Evolutionary conservation across 2,329 filamentous ascomycete species (phyloP), one percentile per base, ranked within the genome.

Genomic region (Epichloe bromicola): DNA sequence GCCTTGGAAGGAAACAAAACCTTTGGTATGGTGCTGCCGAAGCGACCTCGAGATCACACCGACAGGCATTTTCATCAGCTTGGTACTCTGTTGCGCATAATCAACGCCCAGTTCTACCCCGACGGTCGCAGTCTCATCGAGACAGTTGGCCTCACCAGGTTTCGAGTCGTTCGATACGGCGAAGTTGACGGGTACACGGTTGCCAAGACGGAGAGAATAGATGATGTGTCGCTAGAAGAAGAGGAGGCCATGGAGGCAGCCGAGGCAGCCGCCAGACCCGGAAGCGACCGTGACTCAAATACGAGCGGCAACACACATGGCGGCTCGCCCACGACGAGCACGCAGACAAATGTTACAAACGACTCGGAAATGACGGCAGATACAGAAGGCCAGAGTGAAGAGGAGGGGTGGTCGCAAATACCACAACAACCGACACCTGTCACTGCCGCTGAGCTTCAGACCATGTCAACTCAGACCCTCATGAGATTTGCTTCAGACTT

Each of bases 11-110:
- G 82, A 0, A 79, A 85, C 54, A 74, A 79, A 14, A 86, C 80
- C 23, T 95, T 96, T 61, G 90, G 90, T 23, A 95, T 95, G 86
- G 76, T 95, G 17, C 76, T 87, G 61, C 82, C 82, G 55, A 86
- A 83, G 57, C 70, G 78, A 69, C 46, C 64, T 56, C 52, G 71
- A 69, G 50, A 56, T 2, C 44, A 59, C 1, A 58, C 56, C 2
- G 67, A 67, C 34, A 54, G 60, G 1, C 58, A 64, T 8, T 94
- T 90, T 59, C 76, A 82, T 61, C 76, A 85, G 58, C 81, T 90
- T 46, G 90, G 90, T 1, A 94, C 88, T 0, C 67, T 94, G 39
- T 70, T 95, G 19, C 79, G 83, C 44, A 86, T 96, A 48, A 75
- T 85, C 51, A 83, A 85, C 46, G 77, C 83, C 20, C 83, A 91